Base-by-base conservation (phyloP, 805 yeast genomes). In the Ogataea pini region DNA sequence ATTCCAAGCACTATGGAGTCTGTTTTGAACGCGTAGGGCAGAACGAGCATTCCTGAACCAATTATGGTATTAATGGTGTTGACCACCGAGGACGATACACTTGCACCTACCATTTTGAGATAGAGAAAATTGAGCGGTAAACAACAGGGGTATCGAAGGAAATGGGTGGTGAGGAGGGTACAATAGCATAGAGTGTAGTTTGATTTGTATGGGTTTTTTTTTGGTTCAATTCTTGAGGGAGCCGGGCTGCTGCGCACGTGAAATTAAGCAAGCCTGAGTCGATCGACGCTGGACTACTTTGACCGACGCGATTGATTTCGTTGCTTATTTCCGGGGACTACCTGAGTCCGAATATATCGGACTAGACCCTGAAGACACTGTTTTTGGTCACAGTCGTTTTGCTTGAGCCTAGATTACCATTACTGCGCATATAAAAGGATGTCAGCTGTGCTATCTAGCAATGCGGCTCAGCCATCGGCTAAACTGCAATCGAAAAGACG, bases 31-130 rank as follows among this genome's bases (percentile, higher is more conserved):
- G 89, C 87, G 51, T 73, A 82, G 0, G 94, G 91, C 70, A 86
- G 79, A 12, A 91, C 89, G 19, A 86, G 72, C 36, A 86, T 71
- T 1, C 95, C 95, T 0, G 94, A 89, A 6, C 95, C 95, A 10
- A 87, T 76, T 47, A 87, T 85, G 20, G 94, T 86, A 68, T 87
- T 87, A 46, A 84, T 76, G 32, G 88, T 71, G 65, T 83, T 85
- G 45, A 86, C 72, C 14, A 80, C 69, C 2, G 92, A 85, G 1
- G 91, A 84, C 1, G 61, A 51, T 20, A 75, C 68, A 10, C 85
- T 72, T 2, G 88, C 86, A 4, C 64, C 62, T 14, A 24, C 13
- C 42, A 39, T 39, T 34, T 4, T 34, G n/a, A 19, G 31, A 31
- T 12, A 8, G 17, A 4, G 34, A n/a, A n/a, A 31, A 31, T n/a